Percentiles rank a stretch among this genome's conserved stretches.
Evolutionary conservation across 495 filamentous ascomycete species (phyloP).

Genomic region (Clavariopsis aquatica): DNA sequence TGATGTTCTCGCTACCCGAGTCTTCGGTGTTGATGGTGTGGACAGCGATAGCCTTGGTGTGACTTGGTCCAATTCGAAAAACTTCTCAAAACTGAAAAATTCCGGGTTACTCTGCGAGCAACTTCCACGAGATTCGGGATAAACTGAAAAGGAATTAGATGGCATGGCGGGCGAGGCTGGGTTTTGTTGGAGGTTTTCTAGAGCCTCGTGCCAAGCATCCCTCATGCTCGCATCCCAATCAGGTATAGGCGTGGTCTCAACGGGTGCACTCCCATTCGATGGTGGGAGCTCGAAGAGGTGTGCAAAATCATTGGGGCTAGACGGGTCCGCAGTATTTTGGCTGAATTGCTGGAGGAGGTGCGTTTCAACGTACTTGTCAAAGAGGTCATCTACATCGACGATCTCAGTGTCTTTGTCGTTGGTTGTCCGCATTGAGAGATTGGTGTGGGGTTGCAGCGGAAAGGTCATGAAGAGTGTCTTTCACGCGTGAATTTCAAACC

Average conservation of each 20-base stretch:
- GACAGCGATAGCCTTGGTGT: constrained; percentile 20
- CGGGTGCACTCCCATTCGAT: constrained; percentile 41
- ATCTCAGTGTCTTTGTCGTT: constrained; percentile 46
- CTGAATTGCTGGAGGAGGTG: constrained; percentile 43
- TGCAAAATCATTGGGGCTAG: constrained; percentile 40
- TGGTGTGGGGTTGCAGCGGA: constrained; percentile 22
- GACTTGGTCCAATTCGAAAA: constrained; percentile 21
- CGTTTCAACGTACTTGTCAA: constrained; percentile 47
- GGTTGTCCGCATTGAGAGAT: constrained; percentile 41
- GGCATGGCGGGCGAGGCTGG: constrained; percentile 33
- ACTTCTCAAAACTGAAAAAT: constrained; percentile 37
- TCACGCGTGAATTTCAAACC: constrained; percentile 32
- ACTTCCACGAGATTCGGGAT: constrained; percentile 34
- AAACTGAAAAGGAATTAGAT: constrained; percentile 27
- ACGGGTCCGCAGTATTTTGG: constrained; percentile 34
- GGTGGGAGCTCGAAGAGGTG: constrained; percentile 42
- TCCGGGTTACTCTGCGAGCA: constrained; percentile 31
- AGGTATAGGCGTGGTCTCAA: constrained; percentile 39
- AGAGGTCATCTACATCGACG: constrained; percentile 45
- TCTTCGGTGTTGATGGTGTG: constrained; percentile 28
- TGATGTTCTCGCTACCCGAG: constrained; percentile 9
- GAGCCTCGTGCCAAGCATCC: constrained; percentile 40
- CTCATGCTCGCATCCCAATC: constrained; percentile 26
- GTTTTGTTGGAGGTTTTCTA: constrained; percentile 34
- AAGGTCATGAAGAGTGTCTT: constrained; percentile 35